A percentile compares a stretch with the other conserved stretches of the same genome.
Evolutionary conservation across 2,329 filamentous ascomycete species (phyloP).

Genomic region (Talaromyces sp.): DNA sequence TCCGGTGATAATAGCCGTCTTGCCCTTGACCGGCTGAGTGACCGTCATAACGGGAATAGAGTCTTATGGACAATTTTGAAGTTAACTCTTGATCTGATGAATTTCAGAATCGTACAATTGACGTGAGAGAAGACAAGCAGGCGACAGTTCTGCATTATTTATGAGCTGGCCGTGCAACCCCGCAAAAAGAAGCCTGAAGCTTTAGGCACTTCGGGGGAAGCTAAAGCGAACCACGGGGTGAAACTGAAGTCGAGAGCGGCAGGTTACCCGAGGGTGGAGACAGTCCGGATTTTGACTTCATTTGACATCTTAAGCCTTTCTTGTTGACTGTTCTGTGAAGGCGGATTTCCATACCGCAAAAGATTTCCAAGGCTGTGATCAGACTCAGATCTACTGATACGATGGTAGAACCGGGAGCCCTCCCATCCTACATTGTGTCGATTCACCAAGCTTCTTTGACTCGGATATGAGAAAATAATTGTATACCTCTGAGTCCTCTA

Average conservation of each 20-base stretch:
- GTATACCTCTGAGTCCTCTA: too few species aligned
- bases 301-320: neutral
- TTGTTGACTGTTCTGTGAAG: neutral
- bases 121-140: neutral
- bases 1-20: constrained; percentile 54
- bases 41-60: constrained; percentile 24
- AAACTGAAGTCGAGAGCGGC: constrained; percentile 40
- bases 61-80: neutral
- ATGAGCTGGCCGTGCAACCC: constrained; percentile 1
- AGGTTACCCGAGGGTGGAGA: constrained; percentile 61
- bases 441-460: too few species aligned
- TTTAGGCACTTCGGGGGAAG: neutral
- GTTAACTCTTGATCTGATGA: neutral
- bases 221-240: constrained; percentile 9
- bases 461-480: too few species aligned
- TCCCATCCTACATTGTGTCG: too few species aligned
- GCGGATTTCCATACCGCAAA: neutral
- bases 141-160: neutral
- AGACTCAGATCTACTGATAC: too few species aligned
- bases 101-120: neutral
- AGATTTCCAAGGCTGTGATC: too few species aligned
- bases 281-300: neutral
- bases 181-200: neutral
- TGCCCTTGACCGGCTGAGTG: constrained; percentile 43
- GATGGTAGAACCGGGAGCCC: too few species aligned